A percentile compares a stretch with the other conserved stretches of the same genome.
These are phyloP conservation scores for Pleurotus djamor DNA, from an alignment of 768 basidiomycete species.

Conservation along the genomic window DNA sequence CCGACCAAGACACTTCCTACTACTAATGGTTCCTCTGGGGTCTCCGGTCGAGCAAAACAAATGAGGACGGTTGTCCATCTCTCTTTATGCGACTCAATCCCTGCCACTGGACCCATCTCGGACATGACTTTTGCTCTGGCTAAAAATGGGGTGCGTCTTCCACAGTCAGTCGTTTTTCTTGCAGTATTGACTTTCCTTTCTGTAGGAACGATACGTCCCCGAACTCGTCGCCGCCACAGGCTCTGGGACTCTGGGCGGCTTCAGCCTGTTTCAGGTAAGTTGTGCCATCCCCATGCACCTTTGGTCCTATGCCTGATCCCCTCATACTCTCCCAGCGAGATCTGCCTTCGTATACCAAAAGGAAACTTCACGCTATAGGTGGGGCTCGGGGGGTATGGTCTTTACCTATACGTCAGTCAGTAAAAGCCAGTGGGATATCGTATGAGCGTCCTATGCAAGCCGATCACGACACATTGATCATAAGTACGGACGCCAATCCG, in stretches of 20 bases:
- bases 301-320: background rate
- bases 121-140: constrained; percentile 75
- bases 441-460: constrained; percentile 50
- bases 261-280: constrained; percentile 81
- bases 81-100: constrained; percentile 68
- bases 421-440: constrained; percentile 56
- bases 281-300: constrained; percentile 1
- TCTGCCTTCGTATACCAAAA: constrained; percentile 70
- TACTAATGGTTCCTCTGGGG: constrained; percentile 32
- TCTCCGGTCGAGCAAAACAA: constrained; percentile 30
- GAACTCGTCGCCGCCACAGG: constrained; percentile 89
- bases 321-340: constrained; percentile 48
- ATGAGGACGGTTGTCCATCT: constrained; percentile 67
- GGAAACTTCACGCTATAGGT: constrained; percentile 75
- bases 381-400: constrained; percentile 86
- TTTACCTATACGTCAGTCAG: constrained; percentile 69
- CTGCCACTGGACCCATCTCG: constrained; percentile 74
- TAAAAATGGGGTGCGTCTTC: constrained; percentile 62
- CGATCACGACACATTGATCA: constrained; percentile 72
- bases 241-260: constrained; percentile 69
- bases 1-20: constrained; percentile 34
- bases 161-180: background rate
- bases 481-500: constrained; percentile 86
- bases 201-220: constrained; percentile 67
- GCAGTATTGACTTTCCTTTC: background rate